A percentile compares a stretch with the other conserved stretches of the same genome.
Conservation (phyloP, 2,329 filamentous ascomycete genomes). For the Beauveria caledonica region DNA sequence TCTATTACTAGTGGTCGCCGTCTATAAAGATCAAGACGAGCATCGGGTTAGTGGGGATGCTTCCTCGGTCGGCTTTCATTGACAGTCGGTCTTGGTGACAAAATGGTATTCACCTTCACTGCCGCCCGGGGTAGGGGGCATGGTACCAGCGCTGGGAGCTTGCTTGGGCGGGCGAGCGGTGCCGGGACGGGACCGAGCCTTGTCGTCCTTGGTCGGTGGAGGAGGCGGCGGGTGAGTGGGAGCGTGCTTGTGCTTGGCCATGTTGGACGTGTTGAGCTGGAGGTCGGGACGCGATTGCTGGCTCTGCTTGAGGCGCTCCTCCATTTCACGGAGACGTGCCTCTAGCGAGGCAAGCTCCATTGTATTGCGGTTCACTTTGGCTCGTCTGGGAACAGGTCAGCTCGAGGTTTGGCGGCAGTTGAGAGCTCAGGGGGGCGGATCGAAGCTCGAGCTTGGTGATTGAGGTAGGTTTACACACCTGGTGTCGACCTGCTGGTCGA, state of each 20-base stretch:
- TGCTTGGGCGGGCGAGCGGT: conserved; percentile 43
- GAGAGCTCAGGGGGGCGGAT: not conserved
- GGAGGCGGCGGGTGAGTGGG: conserved; percentile 20
- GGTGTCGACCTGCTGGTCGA: conserved; percentile 68
- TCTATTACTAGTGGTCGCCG: conserved; percentile 14
- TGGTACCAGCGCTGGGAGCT: conserved; percentile 45
- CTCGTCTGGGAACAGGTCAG: conserved; percentile 53
- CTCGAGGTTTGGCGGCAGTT: not conserved
- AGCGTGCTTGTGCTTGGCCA: conserved; percentile 19
- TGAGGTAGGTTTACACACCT: conserved; percentile 51
- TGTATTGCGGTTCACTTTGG: conserved; percentile 63
- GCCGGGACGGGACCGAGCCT: conserved; percentile 44
- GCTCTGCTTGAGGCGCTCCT: conserved; percentile 56
- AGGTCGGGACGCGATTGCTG: conserved; percentile 16
- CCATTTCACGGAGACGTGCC: conserved; percentile 73
- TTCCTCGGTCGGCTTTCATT: not conserved
- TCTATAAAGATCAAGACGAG: conserved; percentile 9
- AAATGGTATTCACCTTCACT: conserved; percentile 54
- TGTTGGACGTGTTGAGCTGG: conserved; percentile 13
- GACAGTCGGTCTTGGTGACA: conserved; percentile 12
- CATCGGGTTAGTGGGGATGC: not conserved
- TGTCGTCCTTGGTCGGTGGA: conserved; percentile 20
- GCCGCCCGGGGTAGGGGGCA: conserved; percentile 52
- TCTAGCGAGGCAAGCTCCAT: conserved; percentile 82
- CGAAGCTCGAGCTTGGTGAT: not conserved